Evolutionary conservation across 2,329 filamentous ascomycete species (phyloP), one percentile per base, ranked within the genome.

Genomic region (Ophiosphaerella narmari): DNA sequence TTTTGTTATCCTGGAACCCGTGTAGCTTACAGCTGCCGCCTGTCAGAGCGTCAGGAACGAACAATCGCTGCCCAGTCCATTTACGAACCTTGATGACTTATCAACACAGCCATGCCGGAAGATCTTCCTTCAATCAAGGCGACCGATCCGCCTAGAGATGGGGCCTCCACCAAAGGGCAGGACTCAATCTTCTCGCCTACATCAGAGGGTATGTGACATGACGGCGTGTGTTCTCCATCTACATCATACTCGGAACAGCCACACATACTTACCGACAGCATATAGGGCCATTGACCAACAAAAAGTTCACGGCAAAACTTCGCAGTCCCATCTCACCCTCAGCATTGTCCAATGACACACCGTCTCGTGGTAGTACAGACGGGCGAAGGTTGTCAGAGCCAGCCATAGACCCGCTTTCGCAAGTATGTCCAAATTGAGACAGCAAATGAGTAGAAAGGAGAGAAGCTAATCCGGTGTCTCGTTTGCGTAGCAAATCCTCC

Each of bases 401-500:
- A 8, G 78, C 78, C 23, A 86, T 87, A 54, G 86, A 89, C 70
- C 86, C 86, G 48, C 75, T 88, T 57, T 88, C 86, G 43, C 84
- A 88, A 73, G 85, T 88, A 80, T 59, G 80, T 73, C 53, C 52
- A 53, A 37, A 52, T 52, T 26, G 24, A 42, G 55, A 38, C 38
- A 55, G 29, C 14, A 18, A 12, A 35, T 39, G 24, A 31, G 43
- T 31, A 37, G 26, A 29, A 9, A 6, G 11, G 26, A 8, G 26
- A 29, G 26, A 29, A 11, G 26, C 26, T 29, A 29, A 29, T 29
- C 11, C 11, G 26, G 26, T 11, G 11, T 29, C 26, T 29, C 26
- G 7, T 29, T 29, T 7, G 26, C 43, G 38, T 55, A 82, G 78
- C 80, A 82, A 69, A 81, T 82, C 52, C 74, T 89, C 45, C 80